Evolutionary conservation across 1,284 basidiomycete genomes (phyloP).

Genomic region (Wallemia hederae): DNA sequence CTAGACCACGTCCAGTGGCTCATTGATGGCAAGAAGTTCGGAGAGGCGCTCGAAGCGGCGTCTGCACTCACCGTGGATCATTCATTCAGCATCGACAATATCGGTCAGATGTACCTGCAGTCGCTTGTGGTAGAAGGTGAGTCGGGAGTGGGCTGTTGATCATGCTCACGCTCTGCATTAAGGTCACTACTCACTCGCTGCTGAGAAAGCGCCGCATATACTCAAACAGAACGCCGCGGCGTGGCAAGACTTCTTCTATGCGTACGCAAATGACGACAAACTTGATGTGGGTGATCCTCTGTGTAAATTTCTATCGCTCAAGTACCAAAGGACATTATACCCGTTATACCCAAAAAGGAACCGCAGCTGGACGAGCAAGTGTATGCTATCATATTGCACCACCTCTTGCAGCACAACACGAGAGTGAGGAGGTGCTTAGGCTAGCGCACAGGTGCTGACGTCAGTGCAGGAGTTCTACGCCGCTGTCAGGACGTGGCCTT

Average conservation of each 20-base stretch:
- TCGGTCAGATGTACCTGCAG: constrained; percentile 56
- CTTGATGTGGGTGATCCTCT: neutral
- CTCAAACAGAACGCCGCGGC: constrained; percentile 43
- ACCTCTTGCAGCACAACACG: constrained; percentile 53
- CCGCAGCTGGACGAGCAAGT: constrained; percentile 56
- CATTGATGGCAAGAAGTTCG: constrained; percentile 53
- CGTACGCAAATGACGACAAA: constrained; percentile 42
- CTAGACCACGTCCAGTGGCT: constrained; percentile 82
- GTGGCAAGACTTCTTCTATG: constrained; percentile 90
- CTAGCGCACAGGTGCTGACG: neutral
- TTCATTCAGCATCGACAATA: constrained; percentile 32
- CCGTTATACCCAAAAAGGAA: constrained; percentile 51
- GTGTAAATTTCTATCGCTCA: neutral
- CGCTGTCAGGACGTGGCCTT: constrained; percentile 67
- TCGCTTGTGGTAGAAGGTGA: constrained; percentile 44
- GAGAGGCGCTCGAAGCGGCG: constrained; percentile 62
- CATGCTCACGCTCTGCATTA: constrained; percentile 3
- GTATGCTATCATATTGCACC: constrained; percentile 80
- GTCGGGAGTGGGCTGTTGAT: too few relatives aligned
- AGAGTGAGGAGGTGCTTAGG: constrained; percentile 21
- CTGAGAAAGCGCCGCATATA: constrained; percentile 56
- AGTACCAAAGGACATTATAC: constrained; percentile 42
- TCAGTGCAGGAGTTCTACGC: constrained; percentile 31
- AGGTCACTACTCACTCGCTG: constrained; percentile 60
- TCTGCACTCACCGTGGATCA: constrained; percentile 28